Base-by-base conservation (phyloP, 768 basidiomycete species). In the Leccinum broughii region DNA sequence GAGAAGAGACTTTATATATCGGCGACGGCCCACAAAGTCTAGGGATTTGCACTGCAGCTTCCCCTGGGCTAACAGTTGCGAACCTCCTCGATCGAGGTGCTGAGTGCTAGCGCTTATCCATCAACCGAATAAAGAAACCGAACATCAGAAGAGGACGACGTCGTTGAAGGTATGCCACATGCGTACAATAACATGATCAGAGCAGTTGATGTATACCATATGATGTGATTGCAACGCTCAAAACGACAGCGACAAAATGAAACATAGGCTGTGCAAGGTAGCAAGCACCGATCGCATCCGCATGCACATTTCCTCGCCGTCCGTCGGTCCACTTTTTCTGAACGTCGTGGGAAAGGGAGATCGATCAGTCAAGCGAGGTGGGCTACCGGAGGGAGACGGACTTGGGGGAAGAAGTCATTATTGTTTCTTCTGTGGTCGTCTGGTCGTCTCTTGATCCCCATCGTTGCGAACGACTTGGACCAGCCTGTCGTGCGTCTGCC, bases 261-360 rank as follows among this genome's bases (percentile, higher is more conserved):
- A 7, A 26, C 11, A 4, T 4, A 4, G 46, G 22, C 22, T 20
- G 17, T 41, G 7, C 32, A 46, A 6, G 14, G 20, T 4, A 6
- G 13, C 39, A 41, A 17, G 39, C 30, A 26, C n/a, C 2, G 26
- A 39, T 7, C 4, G 6, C 30, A 37, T 50, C 35, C 13, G 11
- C 37, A 9, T 46, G 24, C 24, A 3, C 86, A 88, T 88, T 57
- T 72, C 70, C 53, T 90, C 90, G 30, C 92, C 93, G 70, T 95
- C 93, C 3, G 70, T 95, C 92, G 7, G 89, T 74, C 92, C 93
- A 69, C 91, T 93, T 81, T 95, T 95, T 70, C 93, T 95, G 54
- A 62, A 22, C 20, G n/a, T 44, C 41, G 50, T 32, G 44, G 9
- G 60, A 48, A 28, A 41, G 44, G n/a, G 30, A 9, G 62, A 54